Conservation (phyloP, 768 basidiomycete species). For the Amanita subjunquillea region DNA sequence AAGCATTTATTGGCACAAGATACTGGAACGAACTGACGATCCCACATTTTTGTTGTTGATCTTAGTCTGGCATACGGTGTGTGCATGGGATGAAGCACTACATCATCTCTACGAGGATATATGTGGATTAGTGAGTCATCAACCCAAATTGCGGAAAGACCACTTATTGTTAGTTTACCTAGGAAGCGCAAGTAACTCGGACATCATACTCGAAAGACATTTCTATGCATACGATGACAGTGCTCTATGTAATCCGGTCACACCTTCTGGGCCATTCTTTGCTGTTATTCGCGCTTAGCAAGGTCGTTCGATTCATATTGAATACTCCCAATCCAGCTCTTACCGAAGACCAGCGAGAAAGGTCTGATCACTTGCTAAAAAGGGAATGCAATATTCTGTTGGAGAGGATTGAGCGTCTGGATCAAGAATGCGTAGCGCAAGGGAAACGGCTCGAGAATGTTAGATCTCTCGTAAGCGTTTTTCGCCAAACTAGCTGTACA, state of each 20-base stretch:
- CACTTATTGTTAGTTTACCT: not conserved
- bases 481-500: no score
- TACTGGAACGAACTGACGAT: conserved; percentile 31
- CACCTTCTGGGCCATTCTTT: conserved; percentile 49
- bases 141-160: not conserved
- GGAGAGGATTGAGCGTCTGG: conserved; percentile 38
- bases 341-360: conserved; percentile 17
- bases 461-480: no score
- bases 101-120: conserved; percentile 44
- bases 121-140: conserved; percentile 30
- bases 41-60: conserved; percentile 47
- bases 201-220: conserved; percentile 18
- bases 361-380: conserved; percentile 24
- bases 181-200: conserved; percentile 41
- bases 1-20: conserved; percentile 37
- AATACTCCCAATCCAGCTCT: conserved; percentile 45
- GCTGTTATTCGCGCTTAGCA: conserved; percentile 27
- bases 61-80: conserved; percentile 46
- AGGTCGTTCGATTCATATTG: conserved; percentile 41
- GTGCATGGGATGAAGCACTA: conserved; percentile 51
- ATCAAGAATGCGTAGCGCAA: conserved; percentile 22
- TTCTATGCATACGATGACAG: conserved; percentile 39
- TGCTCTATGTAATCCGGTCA: conserved; percentile 48
- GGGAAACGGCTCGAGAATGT: no score
- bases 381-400: conserved; percentile 38